These are phyloP conservation scores for Trichosporon sp. DNA, from an alignment of 1,284 basidiomycete species.

Conservation along the genomic window DNA sequence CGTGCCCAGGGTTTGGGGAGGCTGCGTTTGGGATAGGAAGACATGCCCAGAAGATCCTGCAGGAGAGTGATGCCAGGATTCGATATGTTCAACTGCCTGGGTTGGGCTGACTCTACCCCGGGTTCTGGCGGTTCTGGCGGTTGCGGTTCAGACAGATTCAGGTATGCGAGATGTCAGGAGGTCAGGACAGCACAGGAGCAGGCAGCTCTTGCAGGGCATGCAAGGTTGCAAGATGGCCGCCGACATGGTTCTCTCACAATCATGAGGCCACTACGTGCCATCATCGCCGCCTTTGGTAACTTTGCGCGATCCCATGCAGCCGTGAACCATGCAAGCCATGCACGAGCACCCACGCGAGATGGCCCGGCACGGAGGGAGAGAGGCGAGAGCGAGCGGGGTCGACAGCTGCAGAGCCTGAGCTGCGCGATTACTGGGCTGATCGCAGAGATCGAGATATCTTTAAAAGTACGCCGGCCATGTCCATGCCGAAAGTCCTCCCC, in stretches of 20 bases:
- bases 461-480: not conserved
- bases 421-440: not conserved
- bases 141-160: conserved; percentile 6
- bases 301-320: not conserved
- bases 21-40: conserved; percentile 2
- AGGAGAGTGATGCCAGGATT: not conserved
- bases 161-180: conserved; percentile 5
- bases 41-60: conserved; percentile 3
- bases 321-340: not conserved
- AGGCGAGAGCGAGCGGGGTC: not conserved
- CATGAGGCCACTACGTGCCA: not conserved
- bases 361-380: not conserved
- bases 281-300: conserved; percentile 3
- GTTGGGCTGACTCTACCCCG: not conserved
- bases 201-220: not conserved
- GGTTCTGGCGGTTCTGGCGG: conserved; percentile 4
- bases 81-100: conserved; percentile 3
- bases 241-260: not conserved
- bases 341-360: conserved; percentile 4
- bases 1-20: not conserved
- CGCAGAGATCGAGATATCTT: not conserved
- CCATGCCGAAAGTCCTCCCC: not conserved
- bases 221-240: conserved; percentile 2
- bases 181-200: not conserved
- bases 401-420: not conserved